Evolutionary conservation across 202 grass and related monocot species (phyloP).

Genomic region (Elaeis oleifera): DNA sequence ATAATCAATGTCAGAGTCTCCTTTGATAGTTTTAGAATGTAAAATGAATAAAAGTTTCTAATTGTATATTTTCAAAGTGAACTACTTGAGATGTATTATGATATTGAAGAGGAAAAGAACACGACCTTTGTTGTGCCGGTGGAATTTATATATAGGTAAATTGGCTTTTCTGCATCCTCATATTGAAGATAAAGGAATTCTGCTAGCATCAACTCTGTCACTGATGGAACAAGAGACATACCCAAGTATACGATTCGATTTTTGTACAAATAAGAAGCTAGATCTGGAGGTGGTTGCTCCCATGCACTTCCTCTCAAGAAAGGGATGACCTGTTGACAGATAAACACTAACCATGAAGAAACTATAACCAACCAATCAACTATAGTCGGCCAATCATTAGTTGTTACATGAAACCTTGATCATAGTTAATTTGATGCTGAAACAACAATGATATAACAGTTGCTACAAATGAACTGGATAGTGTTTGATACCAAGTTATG

Average conservation of each 20-base stretch:
- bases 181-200: slow-evolving; percentile 8
- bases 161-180: not conserved
- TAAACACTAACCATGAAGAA: not conserved
- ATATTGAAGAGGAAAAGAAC: not conserved
- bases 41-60: not conserved
- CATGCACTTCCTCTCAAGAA: slow-evolving; percentile 55
- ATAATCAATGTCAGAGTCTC: too few relatives aligned
- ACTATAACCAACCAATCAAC: too few relatives aligned
- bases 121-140: slow-evolving; percentile 38
- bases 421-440: too few relatives aligned
- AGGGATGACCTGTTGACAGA: slow-evolving; percentile 48
- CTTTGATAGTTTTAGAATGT: too few relatives aligned
- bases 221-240: not conserved
- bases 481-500: too few relatives aligned
- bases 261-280: not conserved
- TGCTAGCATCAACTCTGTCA: not conserved
- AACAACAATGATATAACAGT: too few relatives aligned
- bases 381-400: too few relatives aligned
- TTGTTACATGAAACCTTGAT: too few relatives aligned
- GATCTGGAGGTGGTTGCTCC: slow-evolving; percentile 24
- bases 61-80: not conserved
- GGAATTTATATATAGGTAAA: slow-evolving; percentile 1
- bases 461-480: too few relatives aligned
- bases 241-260: not conserved
- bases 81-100: not conserved